Conservation (phyloP, 495 filamentous ascomycete species). For the Trichoderma erinaceum region DNA sequence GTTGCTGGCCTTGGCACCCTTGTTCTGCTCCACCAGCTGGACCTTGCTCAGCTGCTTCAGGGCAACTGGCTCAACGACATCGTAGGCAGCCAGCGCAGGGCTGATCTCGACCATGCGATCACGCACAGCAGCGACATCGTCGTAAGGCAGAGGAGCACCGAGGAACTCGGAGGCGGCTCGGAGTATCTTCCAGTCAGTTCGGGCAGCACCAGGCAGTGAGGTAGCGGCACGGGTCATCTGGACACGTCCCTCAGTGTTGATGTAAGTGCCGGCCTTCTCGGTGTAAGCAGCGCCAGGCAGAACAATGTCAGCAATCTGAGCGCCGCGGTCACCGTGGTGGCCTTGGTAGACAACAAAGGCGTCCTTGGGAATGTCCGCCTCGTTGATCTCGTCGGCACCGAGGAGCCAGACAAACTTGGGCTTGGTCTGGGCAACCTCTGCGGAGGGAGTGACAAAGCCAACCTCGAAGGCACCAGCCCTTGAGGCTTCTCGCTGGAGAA, state of each 20-base stretch:
- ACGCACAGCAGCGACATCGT: slow-evolving; percentile 77
- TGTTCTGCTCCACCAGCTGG: slow-evolving; percentile 93
- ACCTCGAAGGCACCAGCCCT: slow-evolving; percentile 89
- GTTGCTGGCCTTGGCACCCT: slow-evolving; percentile 62
- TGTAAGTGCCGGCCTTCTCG: slow-evolving; percentile 92
- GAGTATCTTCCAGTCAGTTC: slow-evolving; percentile 98
- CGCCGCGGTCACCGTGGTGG: slow-evolving; percentile 91
- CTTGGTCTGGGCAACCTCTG: slow-evolving; percentile 66
- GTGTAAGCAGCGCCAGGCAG: slow-evolving; percentile 93
- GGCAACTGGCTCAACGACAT: slow-evolving; percentile 74
- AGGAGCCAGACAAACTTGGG: slow-evolving; percentile 97
- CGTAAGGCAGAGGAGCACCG: slow-evolving; percentile 81
- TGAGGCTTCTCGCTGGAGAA: slow-evolving; percentile 89
- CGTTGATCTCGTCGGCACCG: slow-evolving; percentile 82
- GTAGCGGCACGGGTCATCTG: slow-evolving; percentile 89
- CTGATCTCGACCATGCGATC: slow-evolving; percentile 95
- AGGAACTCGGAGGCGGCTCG: slow-evolving; percentile 87
- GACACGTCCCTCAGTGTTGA: slow-evolving; percentile 95
- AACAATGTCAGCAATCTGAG: slow-evolving; percentile 87
- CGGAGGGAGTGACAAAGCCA: slow-evolving; percentile 80
- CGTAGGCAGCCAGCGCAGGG: slow-evolving; percentile 81
- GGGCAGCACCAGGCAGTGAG: slow-evolving; percentile 74
- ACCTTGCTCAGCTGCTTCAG: slow-evolving; percentile 72
- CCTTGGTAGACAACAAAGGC: slow-evolving; percentile 97
- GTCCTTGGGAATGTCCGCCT: slow-evolving; percentile 79